Conservation (phyloP, 2,329 filamentous ascomycete species). For the Camillea tinctor region DNA sequence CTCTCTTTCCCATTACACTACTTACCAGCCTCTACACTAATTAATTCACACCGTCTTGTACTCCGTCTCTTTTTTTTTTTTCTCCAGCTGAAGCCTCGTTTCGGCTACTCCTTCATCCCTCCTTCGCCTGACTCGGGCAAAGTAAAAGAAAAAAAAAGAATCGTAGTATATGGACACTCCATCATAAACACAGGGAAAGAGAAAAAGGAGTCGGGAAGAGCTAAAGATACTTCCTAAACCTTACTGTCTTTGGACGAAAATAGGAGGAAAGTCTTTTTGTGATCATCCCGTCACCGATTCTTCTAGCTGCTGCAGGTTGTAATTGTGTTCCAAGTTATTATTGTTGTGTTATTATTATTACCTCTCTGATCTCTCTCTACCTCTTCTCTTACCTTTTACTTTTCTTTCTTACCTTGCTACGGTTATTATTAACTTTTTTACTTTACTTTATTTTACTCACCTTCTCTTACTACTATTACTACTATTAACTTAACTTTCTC, state of each 20-base stretch:
- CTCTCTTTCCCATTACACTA: constrained; percentile 1
- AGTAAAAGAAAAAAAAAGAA: background rate
- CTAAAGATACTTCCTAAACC: background rate
- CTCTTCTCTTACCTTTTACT: no score
- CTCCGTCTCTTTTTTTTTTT: background rate
- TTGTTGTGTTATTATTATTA: no score
- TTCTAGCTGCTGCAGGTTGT: background rate
- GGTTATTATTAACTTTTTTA: no score
- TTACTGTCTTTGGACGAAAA: background rate
- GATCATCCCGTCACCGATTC: no score
- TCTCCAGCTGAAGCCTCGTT: constrained; percentile 12
- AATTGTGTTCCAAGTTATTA: no score
- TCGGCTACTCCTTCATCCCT: constrained; percentile 7
- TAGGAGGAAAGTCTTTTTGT: background rate
- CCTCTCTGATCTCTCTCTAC: no score
- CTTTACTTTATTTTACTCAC: no score
- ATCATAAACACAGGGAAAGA: background rate
- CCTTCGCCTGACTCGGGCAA: constrained; percentile 1
- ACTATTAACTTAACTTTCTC: no score
- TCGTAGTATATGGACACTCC: no score
- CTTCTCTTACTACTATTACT: no score
- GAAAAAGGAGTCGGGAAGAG: background rate
- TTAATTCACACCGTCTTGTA: background rate
- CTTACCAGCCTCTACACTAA: background rate
- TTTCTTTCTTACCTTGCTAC: no score